phyloP scores from a whole-genome alignment of 2,329 filamentous ascomycete species.

The Sphaceloma murrayae region DNA sequence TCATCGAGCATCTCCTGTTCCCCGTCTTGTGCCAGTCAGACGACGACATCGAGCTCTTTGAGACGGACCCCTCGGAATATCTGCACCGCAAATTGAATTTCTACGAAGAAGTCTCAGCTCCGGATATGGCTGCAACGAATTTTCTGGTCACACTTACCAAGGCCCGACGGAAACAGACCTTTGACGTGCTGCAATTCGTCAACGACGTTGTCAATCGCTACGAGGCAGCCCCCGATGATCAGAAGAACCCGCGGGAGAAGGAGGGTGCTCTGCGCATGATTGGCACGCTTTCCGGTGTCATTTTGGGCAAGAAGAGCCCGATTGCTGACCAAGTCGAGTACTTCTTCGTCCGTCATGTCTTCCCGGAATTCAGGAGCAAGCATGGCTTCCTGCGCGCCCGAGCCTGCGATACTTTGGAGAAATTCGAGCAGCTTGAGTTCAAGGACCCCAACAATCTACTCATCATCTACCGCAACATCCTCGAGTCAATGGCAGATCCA shows the following conservation, averaged over 20 bases:
- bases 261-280: slow-evolving; percentile 97
- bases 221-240: slow-evolving; percentile 69
- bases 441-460: slow-evolving; percentile 93
- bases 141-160: slow-evolving; percentile 94
- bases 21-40: slow-evolving; percentile 85
- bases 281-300: slow-evolving; percentile 84
- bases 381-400: slow-evolving; percentile 89
- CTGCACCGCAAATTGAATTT: slow-evolving; percentile 95
- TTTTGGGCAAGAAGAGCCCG: slow-evolving; percentile 94
- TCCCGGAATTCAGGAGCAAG: slow-evolving; percentile 89
- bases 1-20: slow-evolving; percentile 92
- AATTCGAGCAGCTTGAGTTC: slow-evolving; percentile 95
- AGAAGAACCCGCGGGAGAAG: slow-evolving; percentile 92
- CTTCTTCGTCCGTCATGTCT: slow-evolving; percentile 96
- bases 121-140: slow-evolving; percentile 91
- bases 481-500: slow-evolving; percentile 93
- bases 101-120: slow-evolving; percentile 91
- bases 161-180: slow-evolving; percentile 88
- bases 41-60: slow-evolving; percentile 88
- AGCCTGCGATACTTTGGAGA: slow-evolving; percentile 94
- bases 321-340: slow-evolving; percentile 97
- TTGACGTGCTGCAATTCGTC: slow-evolving; percentile 87
- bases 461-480: slow-evolving; percentile 90
- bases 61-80: slow-evolving; percentile 91
- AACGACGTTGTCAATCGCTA: slow-evolving; percentile 93